These are phyloP conservation scores for Tricladium varicosporioides DNA, from an alignment of 2,329 filamentous ascomycete species.

Conservation along the genomic window DNA sequence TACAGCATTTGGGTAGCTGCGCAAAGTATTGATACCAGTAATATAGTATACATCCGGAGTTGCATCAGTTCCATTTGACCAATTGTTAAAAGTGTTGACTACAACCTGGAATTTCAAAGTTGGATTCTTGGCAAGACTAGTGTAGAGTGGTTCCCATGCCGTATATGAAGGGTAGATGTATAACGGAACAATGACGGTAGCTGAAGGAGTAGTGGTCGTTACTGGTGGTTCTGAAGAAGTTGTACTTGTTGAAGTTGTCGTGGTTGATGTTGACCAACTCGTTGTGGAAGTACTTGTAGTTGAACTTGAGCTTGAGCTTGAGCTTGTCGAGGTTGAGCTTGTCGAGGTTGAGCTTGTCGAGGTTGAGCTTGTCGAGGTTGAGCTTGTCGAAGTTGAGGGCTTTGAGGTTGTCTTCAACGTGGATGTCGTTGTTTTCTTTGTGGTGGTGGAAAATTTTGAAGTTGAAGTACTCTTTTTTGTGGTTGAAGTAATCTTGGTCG, in stretches of 20 bases:
- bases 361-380: not conserved
- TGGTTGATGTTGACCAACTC: not conserved
- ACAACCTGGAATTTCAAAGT: constrained; percentile 25
- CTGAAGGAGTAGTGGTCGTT: not conserved
- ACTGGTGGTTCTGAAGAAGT: not conserved
- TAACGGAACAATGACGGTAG: constrained; percentile 21
- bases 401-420: not conserved
- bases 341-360: too few species aligned
- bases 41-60: constrained; percentile 36
- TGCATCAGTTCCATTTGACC: constrained; percentile 33
- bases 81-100: constrained; percentile 24
- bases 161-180: constrained; percentile 24
- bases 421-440: not conserved
- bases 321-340: too few species aligned
- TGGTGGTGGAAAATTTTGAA: not conserved
- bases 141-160: constrained; percentile 25
- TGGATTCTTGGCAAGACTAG: constrained; percentile 19
- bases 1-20: constrained; percentile 37
- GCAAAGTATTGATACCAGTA: constrained; percentile 34
- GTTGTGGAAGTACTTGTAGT: not conserved
- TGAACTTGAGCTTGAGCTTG: too few species aligned
- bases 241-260: not conserved
- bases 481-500: not conserved
- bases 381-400: not conserved
- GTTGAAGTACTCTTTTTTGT: not conserved